Percentiles rank a stretch among this genome's conserved stretches.
These are phyloP conservation scores for Penstemon davidsonii DNA, from an alignment of 257 asterid species.

Conservation along the genomic window DNA sequence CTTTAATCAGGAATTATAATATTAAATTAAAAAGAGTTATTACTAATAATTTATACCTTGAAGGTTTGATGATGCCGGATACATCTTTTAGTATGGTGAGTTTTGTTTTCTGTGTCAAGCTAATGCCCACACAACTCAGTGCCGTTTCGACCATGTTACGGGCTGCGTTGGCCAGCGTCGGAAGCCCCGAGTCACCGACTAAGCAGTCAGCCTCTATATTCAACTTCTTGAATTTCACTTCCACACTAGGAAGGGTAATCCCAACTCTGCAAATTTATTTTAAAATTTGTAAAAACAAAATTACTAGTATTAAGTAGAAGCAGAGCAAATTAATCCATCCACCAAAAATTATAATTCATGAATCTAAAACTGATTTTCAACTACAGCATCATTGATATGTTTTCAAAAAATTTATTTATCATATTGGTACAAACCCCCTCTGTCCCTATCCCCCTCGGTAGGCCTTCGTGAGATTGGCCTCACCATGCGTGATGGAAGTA, in stretches of 20 bases:
- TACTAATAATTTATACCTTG: constrained; percentile 33
- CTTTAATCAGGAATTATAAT: background rate
- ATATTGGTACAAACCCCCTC: too few species aligned
- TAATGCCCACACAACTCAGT: constrained; percentile 40
- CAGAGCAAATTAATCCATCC: too few species aligned
- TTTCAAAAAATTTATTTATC: too few species aligned
- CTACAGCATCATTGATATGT: too few species aligned
- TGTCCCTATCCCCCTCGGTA: too few species aligned
- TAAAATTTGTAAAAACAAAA: too few species aligned
- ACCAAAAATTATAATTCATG: too few species aligned
- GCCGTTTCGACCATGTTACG: constrained; percentile 49
- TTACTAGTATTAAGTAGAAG: too few species aligned
- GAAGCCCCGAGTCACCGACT: constrained; percentile 61
- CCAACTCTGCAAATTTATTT: constrained; percentile 45
- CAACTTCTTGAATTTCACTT: constrained; percentile 48
- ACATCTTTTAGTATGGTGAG: constrained; percentile 52
- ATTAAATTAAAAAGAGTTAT: too few species aligned
- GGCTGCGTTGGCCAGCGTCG: constrained; percentile 49
- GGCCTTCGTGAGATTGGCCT: too few species aligned
- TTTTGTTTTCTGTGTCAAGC: constrained; percentile 41
- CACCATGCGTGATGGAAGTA: too few species aligned
- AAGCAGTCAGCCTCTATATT: constrained; percentile 55
- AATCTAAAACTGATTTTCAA: too few species aligned
- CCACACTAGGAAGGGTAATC: constrained; percentile 53
- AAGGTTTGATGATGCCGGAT: constrained; percentile 61